Evolutionary conservation across 208 protist genomes (phyloP).

Genomic region (Acanthamoeba royreba): DNA sequence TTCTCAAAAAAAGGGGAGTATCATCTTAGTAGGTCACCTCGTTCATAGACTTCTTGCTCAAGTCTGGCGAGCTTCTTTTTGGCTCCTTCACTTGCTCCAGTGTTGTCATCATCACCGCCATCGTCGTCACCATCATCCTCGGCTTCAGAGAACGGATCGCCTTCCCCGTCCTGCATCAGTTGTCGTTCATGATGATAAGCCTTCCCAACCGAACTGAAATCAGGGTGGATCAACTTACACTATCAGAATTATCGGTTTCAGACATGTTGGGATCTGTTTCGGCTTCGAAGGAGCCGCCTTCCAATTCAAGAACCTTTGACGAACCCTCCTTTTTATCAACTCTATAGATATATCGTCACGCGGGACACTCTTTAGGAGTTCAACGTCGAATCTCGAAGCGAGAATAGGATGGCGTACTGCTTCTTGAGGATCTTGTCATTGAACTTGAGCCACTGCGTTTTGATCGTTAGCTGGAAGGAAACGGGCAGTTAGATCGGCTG

Average conservation of each 20-base stretch:
- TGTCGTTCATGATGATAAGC: neutral
- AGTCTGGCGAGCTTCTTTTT: slow-evolving; percentile 21
- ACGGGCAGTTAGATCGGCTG: too few species aligned
- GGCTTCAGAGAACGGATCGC: neutral
- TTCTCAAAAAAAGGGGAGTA: neutral
- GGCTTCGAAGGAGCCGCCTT: slow-evolving; percentile 17
- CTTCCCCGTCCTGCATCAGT: neutral
- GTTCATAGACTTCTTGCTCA: slow-evolving; percentile 41
- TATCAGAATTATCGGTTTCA: neutral
- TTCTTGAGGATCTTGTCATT: slow-evolving; percentile 36
- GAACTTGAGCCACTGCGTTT: slow-evolving; percentile 38
- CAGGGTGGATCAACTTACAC: neutral
- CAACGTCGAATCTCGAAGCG: neutral
- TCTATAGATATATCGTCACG: neutral
- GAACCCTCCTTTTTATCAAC: slow-evolving; percentile 1
- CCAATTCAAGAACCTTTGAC: neutral
- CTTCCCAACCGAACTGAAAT: neutral
- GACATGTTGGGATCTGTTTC: slow-evolving; percentile 46
- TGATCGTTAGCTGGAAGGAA: slow-evolving; percentile 44
- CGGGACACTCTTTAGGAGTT: neutral
- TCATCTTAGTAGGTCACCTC: too few species aligned
- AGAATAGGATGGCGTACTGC: neutral
- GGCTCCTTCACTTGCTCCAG: neutral
- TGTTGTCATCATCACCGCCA: neutral
- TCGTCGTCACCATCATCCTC: neutral